A percentile compares a stretch with the other conserved stretches of the same genome.
phyloP scores from a whole-genome alignment of 192 early-diverging fungal species.

The Backusella liffmaniae region DNA sequence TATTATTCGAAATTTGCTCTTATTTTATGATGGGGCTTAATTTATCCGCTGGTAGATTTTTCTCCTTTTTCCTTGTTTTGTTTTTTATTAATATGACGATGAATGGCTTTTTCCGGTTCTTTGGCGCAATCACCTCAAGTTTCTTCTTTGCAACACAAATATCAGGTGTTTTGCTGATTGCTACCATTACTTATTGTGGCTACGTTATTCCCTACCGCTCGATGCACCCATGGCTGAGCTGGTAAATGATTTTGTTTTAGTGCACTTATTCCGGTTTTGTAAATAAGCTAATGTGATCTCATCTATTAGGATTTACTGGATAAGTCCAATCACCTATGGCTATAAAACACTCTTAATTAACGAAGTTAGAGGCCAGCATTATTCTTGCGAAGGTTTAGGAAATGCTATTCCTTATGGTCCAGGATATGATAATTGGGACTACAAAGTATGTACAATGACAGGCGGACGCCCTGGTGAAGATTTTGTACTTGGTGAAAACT shows the following conservation, averaged over 20 bases:
- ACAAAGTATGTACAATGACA: conserved; percentile 59
- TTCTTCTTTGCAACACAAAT: conserved; percentile 55
- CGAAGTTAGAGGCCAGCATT: conserved; percentile 51
- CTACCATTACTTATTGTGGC: conserved; percentile 54
- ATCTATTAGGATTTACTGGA: conserved; percentile 50
- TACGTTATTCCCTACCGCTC: conserved; percentile 56
- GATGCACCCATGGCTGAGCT: conserved; percentile 68
- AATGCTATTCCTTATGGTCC: conserved; percentile 31
- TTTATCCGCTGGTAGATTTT: conserved; percentile 48
- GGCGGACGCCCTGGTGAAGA: conserved; percentile 54
- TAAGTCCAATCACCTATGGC: conserved; percentile 69
- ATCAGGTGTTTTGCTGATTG: conserved; percentile 53
- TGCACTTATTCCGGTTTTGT: not conserved
- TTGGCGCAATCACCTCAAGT: conserved; percentile 48
- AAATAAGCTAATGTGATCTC: not conserved
- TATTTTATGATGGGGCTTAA: conserved; percentile 68
- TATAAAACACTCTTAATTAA: conserved; percentile 68
- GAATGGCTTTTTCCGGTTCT: conserved; percentile 59
- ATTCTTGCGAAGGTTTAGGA: conserved; percentile 34
- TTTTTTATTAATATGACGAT: conserved; percentile 55
- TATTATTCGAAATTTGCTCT: conserved; percentile 54
- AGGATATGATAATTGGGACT: conserved; percentile 35
- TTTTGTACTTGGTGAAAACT: conserved; percentile 61
- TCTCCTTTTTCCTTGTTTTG: conserved; percentile 54
- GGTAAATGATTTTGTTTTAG: conserved; percentile 26